Evolutionary conservation across 495 filamentous ascomycete species (phyloP).

Genomic region (Podospora pseudoanserina): DNA sequence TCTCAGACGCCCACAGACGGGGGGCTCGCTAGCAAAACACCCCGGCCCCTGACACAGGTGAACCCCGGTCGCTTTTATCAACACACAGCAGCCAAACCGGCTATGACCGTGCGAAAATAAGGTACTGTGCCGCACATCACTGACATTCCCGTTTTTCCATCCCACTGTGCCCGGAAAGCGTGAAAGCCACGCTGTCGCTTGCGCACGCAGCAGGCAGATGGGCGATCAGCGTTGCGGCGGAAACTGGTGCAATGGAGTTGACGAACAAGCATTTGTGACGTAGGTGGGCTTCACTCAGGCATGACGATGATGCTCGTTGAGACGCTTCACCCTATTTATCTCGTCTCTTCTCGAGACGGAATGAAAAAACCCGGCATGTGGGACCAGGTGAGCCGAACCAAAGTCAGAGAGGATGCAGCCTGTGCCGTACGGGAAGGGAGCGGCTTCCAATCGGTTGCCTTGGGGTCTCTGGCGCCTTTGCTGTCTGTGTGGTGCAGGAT

Average conservation of each 20-base stretch:
- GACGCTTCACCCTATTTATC: not conserved
- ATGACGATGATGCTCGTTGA: not conserved
- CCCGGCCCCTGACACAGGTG: conserved; percentile 22
- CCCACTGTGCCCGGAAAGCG: conserved; percentile 12
- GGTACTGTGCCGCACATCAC: conserved; percentile 25
- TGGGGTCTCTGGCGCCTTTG: not conserved
- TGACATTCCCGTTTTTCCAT: conserved; percentile 26
- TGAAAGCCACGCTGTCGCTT: conserved; percentile 7
- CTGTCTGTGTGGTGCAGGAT: not conserved
- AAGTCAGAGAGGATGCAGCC: not conserved
- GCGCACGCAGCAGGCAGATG: conserved; percentile 4
- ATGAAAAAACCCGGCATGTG: not conserved
- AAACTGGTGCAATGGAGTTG: not conserved
- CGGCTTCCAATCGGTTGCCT: not conserved
- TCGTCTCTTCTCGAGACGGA: not conserved
- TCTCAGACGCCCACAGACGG: conserved; percentile 13
- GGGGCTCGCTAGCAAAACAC: conserved; percentile 15
- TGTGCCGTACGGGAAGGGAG: not conserved
- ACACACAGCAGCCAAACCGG: conserved; percentile 16
- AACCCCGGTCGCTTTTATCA: conserved; percentile 8
- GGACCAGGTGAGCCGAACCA: not conserved
- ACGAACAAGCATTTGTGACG: not conserved
- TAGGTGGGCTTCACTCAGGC: not conserved
- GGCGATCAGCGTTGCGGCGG: not conserved
- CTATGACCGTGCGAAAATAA: conserved; percentile 25